Evolutionary conservation across 1,284 basidiomycete genomes (phyloP).

Genomic region (Ustilago trichophora): DNA sequence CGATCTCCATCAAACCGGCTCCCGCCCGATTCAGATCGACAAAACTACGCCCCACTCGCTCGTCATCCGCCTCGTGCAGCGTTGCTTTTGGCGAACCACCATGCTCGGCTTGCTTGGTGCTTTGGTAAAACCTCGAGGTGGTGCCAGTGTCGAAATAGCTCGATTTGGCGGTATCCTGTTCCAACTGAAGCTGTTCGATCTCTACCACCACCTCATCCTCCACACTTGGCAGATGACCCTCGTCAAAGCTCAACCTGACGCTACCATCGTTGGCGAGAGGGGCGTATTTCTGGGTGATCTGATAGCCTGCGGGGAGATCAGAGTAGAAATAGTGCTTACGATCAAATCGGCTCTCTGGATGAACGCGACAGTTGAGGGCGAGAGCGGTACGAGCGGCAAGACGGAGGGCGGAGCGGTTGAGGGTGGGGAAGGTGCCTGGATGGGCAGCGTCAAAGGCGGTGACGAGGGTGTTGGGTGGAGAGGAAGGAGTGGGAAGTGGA

Average conservation of each 20-base stretch:
- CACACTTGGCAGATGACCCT: slow-evolving; percentile 63
- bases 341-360: slow-evolving; percentile 70
- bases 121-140: slow-evolving; percentile 24
- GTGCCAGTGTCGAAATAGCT: slow-evolving; percentile 70
- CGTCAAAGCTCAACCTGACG: slow-evolving; percentile 69
- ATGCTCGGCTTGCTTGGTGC: too few species aligned
- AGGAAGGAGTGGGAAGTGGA: slow-evolving; percentile 70
- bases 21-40: slow-evolving; percentile 92
- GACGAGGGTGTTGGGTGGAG: slow-evolving; percentile 79
- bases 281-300: slow-evolving; percentile 94
- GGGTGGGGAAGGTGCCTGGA: slow-evolving; percentile 83
- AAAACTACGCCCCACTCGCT: slow-evolving; percentile 68
- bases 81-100: slow-evolving; percentile 1
- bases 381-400: slow-evolving; percentile 83
- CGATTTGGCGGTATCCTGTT: slow-evolving; percentile 97
- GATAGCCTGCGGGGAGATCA: slow-evolving; percentile 91
- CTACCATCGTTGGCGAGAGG: slow-evolving; percentile 81
- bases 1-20: slow-evolving; percentile 90
- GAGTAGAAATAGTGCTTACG: slow-evolving; percentile 99
- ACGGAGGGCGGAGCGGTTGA: slow-evolving; percentile 82
- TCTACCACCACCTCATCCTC: slow-evolving; percentile 72
- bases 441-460: slow-evolving; percentile 86
- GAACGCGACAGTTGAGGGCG: slow-evolving; percentile 78
- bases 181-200: slow-evolving; percentile 93
- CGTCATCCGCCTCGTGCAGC: slow-evolving; percentile 68